Evolutionary conservation across 192 early-diverging fungal genomes (phyloP).

Genomic region (Backusella tarrabulga): DNA sequence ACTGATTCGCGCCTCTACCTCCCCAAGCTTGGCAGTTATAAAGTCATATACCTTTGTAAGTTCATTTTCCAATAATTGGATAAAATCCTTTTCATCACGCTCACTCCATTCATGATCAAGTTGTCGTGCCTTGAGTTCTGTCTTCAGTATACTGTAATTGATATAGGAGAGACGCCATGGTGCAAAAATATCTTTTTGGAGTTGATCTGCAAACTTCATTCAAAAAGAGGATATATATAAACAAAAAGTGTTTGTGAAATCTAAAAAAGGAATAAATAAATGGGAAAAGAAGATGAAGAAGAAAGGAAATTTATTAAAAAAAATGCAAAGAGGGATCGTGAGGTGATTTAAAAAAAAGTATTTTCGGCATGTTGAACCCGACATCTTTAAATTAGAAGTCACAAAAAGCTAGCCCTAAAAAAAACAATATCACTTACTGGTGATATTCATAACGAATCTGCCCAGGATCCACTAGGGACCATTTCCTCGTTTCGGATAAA

Average conservation of each 20-base stretch:
- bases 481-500: too few relatives aligned
- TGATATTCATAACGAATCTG: too few relatives aligned
- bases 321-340: background rate
- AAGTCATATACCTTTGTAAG: conserved; percentile 85
- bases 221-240: background rate
- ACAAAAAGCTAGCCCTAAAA: too few relatives aligned
- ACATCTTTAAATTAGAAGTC: too few relatives aligned
- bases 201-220: conserved; percentile 90
- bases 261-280: conserved; percentile 8
- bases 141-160: conserved; percentile 84
- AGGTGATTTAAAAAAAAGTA: background rate
- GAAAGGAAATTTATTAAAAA: background rate
- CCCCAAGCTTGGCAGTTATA: conserved; percentile 70
- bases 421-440: too few relatives aligned
- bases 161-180: conserved; percentile 85
- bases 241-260: conserved; percentile 7
- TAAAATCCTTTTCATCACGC: conserved; percentile 80
- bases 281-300: background rate
- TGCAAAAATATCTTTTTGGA: conserved; percentile 61
- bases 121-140: conserved; percentile 70
- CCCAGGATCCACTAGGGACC: too few relatives aligned
- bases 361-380: too few relatives aligned
- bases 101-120: conserved; percentile 54
- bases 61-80: conserved; percentile 79
- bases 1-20: conserved; percentile 71